Evolutionary conservation across 768 basidiomycete species (phyloP).

Genomic region (Lepiota brunneoincarnata): DNA sequence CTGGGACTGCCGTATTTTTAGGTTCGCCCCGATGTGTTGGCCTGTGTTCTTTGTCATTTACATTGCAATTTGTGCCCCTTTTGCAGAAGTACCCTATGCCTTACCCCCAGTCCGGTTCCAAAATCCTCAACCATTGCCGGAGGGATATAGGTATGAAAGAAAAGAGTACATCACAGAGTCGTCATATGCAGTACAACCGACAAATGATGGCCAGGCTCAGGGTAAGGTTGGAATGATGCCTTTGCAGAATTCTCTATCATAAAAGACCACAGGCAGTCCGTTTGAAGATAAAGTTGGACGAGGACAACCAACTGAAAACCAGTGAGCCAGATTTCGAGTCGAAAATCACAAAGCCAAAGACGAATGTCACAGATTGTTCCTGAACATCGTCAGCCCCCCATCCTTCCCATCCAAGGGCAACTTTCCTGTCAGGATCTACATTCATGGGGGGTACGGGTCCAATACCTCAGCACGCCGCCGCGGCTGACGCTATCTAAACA

Average conservation of each 20-base stretch:
- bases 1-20: constrained; percentile 62
- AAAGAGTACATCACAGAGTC: constrained; percentile 63
- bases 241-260: background rate
- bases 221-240: constrained; percentile 26
- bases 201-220: constrained; percentile 61
- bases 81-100: constrained; percentile 65
- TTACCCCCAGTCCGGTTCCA: constrained; percentile 62
- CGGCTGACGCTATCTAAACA: background rate
- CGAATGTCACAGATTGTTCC: constrained; percentile 45
- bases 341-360: background rate
- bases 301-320: constrained; percentile 69
- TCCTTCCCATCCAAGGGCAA: constrained; percentile 38
- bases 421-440: constrained; percentile 71
- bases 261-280: constrained; percentile 33
- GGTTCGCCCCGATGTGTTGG: constrained; percentile 33
- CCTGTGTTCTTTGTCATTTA: background rate
- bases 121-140: constrained; percentile 57
- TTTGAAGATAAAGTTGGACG: constrained; percentile 62
- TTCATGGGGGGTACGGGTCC: constrained; percentile 65
- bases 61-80: background rate
- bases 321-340: constrained; percentile 36
- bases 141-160: constrained; percentile 50
- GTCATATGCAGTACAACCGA: constrained; percentile 59
- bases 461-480: background rate
- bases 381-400: constrained; percentile 64